Base-by-base conservation (phyloP, 805 yeast genomes). In the Candida oleophila region DNA sequence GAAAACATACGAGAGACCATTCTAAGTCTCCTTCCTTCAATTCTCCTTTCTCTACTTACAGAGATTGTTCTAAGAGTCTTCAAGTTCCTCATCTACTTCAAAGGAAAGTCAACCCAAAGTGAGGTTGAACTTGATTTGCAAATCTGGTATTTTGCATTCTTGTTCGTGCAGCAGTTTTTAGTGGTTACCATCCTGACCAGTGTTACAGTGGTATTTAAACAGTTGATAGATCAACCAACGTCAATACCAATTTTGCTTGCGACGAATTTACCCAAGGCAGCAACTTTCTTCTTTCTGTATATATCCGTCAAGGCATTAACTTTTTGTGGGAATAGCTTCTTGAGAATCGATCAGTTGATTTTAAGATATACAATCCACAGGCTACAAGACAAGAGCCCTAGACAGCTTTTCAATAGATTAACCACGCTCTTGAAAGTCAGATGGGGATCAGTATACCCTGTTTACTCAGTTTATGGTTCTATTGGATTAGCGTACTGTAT, bases 121-220 rank as follows among this genome's bases (percentile, higher is more conserved):
- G 78, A 80, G 47, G 63, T 84, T 7, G 90, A 90, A 57, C 44
- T 79, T n/a, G 87, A 84, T 51, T 73, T 85, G 14, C 96, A 89
- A 53, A 70, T 73, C 40, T 87, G 94, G 88, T 77, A 87, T 53
- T 91, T 87, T 64, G 71, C 81, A 0, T 90, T 90, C 57, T 68
- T 85, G 42, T 89, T 87, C 60, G 81, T 90, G 43, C 97, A 91
- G 55, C 78, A 89, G 37, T 90, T 91, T 54, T 64, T 91, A 39
- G 92, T 90, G 21, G 89, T 90, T 2, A 86, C 96, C 0, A 77
- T 90, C 33, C 88, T 95, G 55, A 84, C 94, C 0, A 91, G 96
- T 22, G 64, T 87, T 3, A 77, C 85, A 1, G 81, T 79, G 5
- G 73, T 88, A 0, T 62, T 85, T 38, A 81, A 82, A 50, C 82